Evolutionary conservation across 345 rosid genomes (phyloP), one percentile per base, ranked within the genome.

Genomic region (Pelargonium nanum): DNA sequence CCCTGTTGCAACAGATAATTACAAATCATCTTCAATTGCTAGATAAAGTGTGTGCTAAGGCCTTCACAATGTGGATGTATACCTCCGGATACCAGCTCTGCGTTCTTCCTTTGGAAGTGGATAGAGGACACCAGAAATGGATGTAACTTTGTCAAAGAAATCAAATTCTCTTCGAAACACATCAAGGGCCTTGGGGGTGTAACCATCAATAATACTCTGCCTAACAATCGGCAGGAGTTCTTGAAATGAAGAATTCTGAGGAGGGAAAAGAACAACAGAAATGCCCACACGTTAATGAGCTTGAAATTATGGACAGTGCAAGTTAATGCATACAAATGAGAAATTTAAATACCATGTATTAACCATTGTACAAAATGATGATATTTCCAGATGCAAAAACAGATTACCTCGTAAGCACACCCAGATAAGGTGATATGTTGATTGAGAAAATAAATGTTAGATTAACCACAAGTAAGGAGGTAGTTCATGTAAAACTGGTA

Each of bases 31-130:
- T 60, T 22, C 57, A 63, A 64, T 51, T 61, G 45, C 64, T 68
- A 58, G 34, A 55, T 22, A 48, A 19, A 61, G 26, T 21, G 63
- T n/a, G 23, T 57, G 26, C 30, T 22, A 4, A 64, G 28, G 55
- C 44, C 30, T 67, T 25, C 56, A 24, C 56, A 63, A 24, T 45
- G 55, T 9, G 60, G 52, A 68, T 63, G 57, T 20, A 57, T 82
- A 90, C 99, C 77, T 86, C 57, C 96, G 81, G 72, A 93, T 93
- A 65, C 95, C 96, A 52, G 96, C 99, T 70, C 96, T 80, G 54
- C 97, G 96, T 71, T 90, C 97, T 77, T 90, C 97, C 79, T 90
- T 93, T 22, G 99, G 89, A 55, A 90, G 79, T 22, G 83, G 86
- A 75, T 64, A 71, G 64, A 93, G 81, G 53, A 66, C 78, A 68